These are phyloP conservation scores for Blepharisma stoltei DNA, from an alignment of 73 alveolate genomes.

Conservation along the genomic window DNA sequence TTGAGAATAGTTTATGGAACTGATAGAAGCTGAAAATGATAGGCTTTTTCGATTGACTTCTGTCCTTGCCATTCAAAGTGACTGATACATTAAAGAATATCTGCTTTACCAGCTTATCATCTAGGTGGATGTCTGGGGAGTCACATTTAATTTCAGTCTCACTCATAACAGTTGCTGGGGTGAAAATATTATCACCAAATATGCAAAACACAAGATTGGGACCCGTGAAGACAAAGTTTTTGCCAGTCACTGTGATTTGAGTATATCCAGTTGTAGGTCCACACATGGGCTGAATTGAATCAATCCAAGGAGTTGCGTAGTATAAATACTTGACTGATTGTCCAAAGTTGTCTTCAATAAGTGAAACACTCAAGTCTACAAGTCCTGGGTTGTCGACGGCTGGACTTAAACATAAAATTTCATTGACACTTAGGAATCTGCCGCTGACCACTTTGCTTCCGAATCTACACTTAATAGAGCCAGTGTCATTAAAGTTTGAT, in stretches of 20 bases:
- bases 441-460: conserved; percentile 82
- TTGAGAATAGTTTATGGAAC: conserved; percentile 11
- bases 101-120: neutral
- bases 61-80: conserved; percentile 19
- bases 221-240: conserved; percentile 78
- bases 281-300: conserved; percentile 74
- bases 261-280: conserved; percentile 92
- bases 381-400: conserved; percentile 74
- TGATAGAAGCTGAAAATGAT: conserved; percentile 12
- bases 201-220: conserved; percentile 69
- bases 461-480: conserved; percentile 68
- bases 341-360: conserved; percentile 79
- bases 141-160: conserved; percentile 79
- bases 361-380: conserved; percentile 75
- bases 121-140: conserved; percentile 66
- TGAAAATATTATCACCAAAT: conserved; percentile 62
- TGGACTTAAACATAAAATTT: conserved; percentile 76
- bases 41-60: neutral
- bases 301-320: conserved; percentile 71
- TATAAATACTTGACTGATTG: conserved; percentile 66
- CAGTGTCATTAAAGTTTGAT: conserved; percentile 81
- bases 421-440: conserved; percentile 56
- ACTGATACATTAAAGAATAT: conserved; percentile 4
- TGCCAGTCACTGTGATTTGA: conserved; percentile 77
- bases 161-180: conserved; percentile 83